Evolutionary conservation across 768 basidiomycete genomes (phyloP).

Genomic region (Pleurotus citrinopileatus): DNA sequence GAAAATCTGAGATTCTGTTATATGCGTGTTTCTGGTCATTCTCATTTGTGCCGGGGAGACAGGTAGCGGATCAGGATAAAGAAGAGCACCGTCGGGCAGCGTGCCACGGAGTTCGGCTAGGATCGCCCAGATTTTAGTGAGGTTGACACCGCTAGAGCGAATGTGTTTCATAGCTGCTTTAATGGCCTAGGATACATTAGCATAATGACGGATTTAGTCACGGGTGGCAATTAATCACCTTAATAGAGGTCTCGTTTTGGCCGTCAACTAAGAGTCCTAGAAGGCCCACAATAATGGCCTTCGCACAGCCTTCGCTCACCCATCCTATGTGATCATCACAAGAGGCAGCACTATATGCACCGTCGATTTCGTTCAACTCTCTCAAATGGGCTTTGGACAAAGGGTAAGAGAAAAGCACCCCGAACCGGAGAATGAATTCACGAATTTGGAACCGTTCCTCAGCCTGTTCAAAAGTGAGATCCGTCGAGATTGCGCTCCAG

Average conservation of each 20-base stretch:
- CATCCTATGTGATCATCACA: constrained; percentile 46
- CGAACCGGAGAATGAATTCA: constrained; percentile 71
- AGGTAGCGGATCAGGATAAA: constrained; percentile 53
- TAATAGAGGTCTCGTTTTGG: constrained; percentile 32
- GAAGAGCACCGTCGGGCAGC: constrained; percentile 14
- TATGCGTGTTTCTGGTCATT: constrained; percentile 25
- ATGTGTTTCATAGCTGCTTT: constrained; percentile 49
- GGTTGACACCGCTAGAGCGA: constrained; percentile 47
- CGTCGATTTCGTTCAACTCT: constrained; percentile 59
- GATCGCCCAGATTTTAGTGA: constrained; percentile 62
- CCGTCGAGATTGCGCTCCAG: constrained; percentile 51
- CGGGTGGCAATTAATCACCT: constrained; percentile 22
- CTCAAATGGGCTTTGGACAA: constrained; percentile 46
- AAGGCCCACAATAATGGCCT: constrained; percentile 60
- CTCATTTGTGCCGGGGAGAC: constrained; percentile 40
- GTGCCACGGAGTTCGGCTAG: constrained; percentile 46
- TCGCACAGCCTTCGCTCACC: constrained; percentile 66
- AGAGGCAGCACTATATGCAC: constrained; percentile 21
- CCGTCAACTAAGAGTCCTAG: constrained; percentile 51
- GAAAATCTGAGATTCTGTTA: constrained; percentile 18
- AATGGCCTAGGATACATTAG: constrained; percentile 28
- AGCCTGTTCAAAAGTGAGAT: constrained; percentile 42
- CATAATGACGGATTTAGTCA: constrained; percentile 11
- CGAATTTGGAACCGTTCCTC: constrained; percentile 68
- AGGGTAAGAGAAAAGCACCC: constrained; percentile 40